Conservation (phyloP, 2,329 filamentous ascomycete species). For the Colletotrichum phormii region DNA sequence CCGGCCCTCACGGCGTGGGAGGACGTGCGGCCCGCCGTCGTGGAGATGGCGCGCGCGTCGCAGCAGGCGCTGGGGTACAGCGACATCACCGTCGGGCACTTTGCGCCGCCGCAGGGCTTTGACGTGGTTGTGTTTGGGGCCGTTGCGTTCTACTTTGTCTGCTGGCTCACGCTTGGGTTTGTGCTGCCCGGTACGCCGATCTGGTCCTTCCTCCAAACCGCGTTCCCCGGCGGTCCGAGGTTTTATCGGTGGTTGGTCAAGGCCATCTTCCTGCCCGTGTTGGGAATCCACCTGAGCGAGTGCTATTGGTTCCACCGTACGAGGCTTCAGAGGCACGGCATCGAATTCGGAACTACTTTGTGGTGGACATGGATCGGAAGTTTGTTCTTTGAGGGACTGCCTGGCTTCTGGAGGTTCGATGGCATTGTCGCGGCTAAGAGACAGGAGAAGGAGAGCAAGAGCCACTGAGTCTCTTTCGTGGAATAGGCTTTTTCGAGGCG, state of each 20-base stretch:
- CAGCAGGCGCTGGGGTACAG: conserved; percentile 70
- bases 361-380: conserved; percentile 68
- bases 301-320: conserved; percentile 62
- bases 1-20: conserved; percentile 77
- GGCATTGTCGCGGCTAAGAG: conserved; percentile 56
- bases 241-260: conserved; percentile 71
- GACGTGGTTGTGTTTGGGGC: conserved; percentile 66
- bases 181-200: conserved; percentile 63
- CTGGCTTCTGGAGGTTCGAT: conserved; percentile 64
- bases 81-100: conserved; percentile 56
- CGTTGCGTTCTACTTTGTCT: conserved; percentile 65
- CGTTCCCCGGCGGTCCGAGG: conserved; percentile 68
- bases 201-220: conserved; percentile 61
- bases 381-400: conserved; percentile 66
- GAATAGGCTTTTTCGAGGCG: neutral
- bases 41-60: conserved; percentile 74
- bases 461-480: conserved; percentile 46
- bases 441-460: conserved; percentile 53
- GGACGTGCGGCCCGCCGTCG: conserved; percentile 77
- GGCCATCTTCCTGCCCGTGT: conserved; percentile 67
- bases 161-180: conserved; percentile 59
- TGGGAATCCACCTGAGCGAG: conserved; percentile 76
- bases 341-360: conserved; percentile 55
- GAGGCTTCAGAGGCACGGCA: conserved; percentile 59
- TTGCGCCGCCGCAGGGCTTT: conserved; percentile 52